phyloP scores from a whole-genome alignment of 2,329 filamentous ascomycete species.

The Triangularia setosa region DNA sequence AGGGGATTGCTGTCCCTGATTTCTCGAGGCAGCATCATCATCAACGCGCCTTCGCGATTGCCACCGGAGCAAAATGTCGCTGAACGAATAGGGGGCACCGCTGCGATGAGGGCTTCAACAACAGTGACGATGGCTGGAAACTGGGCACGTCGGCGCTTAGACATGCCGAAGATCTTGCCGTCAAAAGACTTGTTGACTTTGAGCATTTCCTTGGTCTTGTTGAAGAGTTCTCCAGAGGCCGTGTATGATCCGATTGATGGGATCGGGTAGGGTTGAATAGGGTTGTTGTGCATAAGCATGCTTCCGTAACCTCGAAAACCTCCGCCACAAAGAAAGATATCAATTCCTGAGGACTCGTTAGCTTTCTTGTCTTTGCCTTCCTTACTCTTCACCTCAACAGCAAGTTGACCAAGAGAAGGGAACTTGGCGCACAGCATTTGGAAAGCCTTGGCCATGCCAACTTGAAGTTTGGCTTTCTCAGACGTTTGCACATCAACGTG shows the following conservation, averaged over 20 bases:
- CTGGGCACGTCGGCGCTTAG: constrained; percentile 71
- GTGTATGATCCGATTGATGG: constrained; percentile 77
- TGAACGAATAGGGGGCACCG: constrained; percentile 65
- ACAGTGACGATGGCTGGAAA: constrained; percentile 81
- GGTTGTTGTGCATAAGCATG: constrained; percentile 76
- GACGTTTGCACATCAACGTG: constrained; percentile 39
- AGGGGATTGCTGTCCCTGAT: constrained; percentile 66
- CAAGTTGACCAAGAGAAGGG: constrained; percentile 47
- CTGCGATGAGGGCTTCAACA: constrained; percentile 67
- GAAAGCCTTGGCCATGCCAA: constrained; percentile 59
- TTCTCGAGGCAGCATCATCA: constrained; percentile 59
- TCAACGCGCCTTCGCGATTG: constrained; percentile 78
- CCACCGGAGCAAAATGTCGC: constrained; percentile 83
- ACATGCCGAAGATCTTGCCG: constrained; percentile 70
- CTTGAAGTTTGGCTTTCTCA: constrained; percentile 52
- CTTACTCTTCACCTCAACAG: constrained; percentile 33
- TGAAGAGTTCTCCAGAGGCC: constrained; percentile 59
- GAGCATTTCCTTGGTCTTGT: constrained; percentile 48
- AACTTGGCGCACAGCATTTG: constrained; percentile 46
- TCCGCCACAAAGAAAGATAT: constrained; percentile 82
- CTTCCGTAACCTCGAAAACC: constrained; percentile 90
- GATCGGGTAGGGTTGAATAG: constrained; percentile 74
- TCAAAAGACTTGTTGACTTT: constrained; percentile 46
- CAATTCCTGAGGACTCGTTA: constrained; percentile 44
- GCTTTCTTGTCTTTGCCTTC: constrained; percentile 26